Base-by-base conservation (phyloP, 768 basidiomycete species). In the Suillus spraguei region DNA sequence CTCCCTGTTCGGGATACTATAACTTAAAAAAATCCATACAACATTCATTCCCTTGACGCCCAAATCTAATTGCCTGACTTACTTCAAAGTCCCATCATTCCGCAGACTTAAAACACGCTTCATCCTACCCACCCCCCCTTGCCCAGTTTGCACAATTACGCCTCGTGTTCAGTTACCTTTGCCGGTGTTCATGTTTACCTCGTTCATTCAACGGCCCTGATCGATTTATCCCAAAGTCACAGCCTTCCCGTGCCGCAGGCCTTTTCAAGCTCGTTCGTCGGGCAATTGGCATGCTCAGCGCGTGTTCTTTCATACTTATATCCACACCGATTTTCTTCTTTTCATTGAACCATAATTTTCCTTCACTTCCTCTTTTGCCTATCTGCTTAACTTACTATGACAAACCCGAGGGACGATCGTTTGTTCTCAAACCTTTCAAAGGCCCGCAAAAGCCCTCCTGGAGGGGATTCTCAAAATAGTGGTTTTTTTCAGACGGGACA, bases 401-500 rank as follows among this genome's bases (percentile, higher is more conserved):
- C 89, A 77, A 85, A 80, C 80, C 84, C 84, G 76, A 84, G 82
- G 78, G 87, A 89, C 78, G 88, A 89, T 80, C 87, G 85, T 75
- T 86, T 84, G 82, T 87, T 85, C 80, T 80, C 82, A 76, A 81
- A 79, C 78, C 79, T 86, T 82, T 81, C 79, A 73, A 86, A 84
- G 82, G 77, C 84, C 72, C 84, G 87, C 71, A 75, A 77, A 83
- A 85, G 84, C 78, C 85, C 88, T 75, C 86, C 88, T 70, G 84
- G 82, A 78, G 86, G 86, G 69, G 77, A 78, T 77, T 74, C 84
- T 75, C 86, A 87, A 79, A 80, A 76, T 75, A 81, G 81, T 78
- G 81, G 76, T 80, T 88, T 88, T 83, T 86, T 89, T 81, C 84
- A 85, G 80, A 83, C 85, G 79, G 86, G 87, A 83, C 90, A 91